Conservation (phyloP, 257 asterid species). For the Nicotiana knightiana region DNA sequence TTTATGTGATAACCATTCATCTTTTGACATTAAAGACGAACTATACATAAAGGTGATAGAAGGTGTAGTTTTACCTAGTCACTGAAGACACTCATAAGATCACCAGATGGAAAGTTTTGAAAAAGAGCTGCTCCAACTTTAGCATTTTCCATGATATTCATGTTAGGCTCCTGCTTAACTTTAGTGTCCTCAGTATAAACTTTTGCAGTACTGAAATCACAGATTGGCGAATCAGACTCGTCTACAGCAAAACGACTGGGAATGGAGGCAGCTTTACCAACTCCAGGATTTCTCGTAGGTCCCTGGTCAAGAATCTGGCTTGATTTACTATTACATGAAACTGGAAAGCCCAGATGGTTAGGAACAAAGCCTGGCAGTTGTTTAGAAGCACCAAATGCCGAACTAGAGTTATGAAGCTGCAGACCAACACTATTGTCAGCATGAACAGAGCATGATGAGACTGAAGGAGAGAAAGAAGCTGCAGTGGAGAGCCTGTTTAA, state of each 20-base stretch:
- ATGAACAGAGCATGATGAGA: slow-evolving; percentile 31
- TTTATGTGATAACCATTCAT: background rate
- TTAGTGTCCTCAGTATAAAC: slow-evolving; percentile 27
- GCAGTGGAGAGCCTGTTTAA: slow-evolving; percentile 29
- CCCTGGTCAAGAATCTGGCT: slow-evolving; percentile 28
- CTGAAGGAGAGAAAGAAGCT: slow-evolving; percentile 34
- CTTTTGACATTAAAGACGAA: background rate
- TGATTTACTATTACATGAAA: slow-evolving; percentile 29
- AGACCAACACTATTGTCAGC: slow-evolving; percentile 27
- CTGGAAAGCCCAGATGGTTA: slow-evolving; percentile 22
- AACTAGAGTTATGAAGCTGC: slow-evolving; percentile 33
- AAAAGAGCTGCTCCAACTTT: slow-evolving; percentile 30
- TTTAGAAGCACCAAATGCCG: slow-evolving; percentile 24
- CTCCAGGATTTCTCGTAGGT: slow-evolving; percentile 25
- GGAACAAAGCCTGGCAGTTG: slow-evolving; percentile 23
- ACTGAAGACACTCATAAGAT: slow-evolving; percentile 48
- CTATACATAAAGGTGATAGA: background rate
- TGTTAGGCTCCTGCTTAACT: slow-evolving; percentile 61
- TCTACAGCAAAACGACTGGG: slow-evolving; percentile 60
- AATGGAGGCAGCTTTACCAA: slow-evolving; percentile 40
- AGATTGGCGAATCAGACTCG: slow-evolving; percentile 33
- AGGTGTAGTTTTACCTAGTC: slow-evolving; percentile 42
- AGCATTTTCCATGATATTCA: slow-evolving; percentile 37
- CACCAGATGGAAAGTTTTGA: slow-evolving; percentile 34
- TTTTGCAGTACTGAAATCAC: slow-evolving; percentile 33